A percentile compares a stretch with the other conserved stretches of the same genome.
These are phyloP conservation scores for Xylariales sp. DNA, from an alignment of 2,329 filamentous ascomycete genomes.

Conservation along the genomic window DNA sequence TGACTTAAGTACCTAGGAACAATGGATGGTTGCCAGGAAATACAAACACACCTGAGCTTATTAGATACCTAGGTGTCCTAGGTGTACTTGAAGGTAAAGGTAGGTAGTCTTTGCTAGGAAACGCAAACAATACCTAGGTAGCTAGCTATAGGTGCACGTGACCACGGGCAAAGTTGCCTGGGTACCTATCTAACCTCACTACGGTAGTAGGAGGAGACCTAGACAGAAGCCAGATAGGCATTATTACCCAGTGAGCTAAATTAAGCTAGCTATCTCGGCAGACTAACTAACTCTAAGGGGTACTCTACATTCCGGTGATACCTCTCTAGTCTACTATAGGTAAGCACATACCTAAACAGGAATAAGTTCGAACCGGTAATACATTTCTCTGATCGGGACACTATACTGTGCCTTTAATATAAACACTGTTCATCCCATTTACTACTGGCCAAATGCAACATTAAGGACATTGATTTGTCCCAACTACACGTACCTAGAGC, in stretches of 20 bases:
- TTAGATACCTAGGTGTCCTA: no score
- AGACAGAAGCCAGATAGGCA: no score
- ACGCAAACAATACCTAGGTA: slow-evolving; percentile 1
- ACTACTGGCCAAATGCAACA: slow-evolving; percentile 25
- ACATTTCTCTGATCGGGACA: background rate
- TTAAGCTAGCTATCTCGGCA: no score
- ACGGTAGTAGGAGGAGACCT: no score
- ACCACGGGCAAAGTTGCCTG: slow-evolving; percentile 15
- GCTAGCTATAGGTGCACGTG: slow-evolving; percentile 33
- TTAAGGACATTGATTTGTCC: slow-evolving; percentile 14
- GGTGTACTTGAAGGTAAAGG: no score
- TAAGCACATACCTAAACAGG: no score
- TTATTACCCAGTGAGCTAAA: no score
- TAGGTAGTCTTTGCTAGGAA: background rate
- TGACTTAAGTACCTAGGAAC: background rate
- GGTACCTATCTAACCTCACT: no score
- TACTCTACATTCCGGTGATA: no score
- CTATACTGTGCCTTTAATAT: slow-evolving; percentile 11
- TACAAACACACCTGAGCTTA: no score
- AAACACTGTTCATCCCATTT: slow-evolving; percentile 15
- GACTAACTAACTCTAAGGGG: no score
- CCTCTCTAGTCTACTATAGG: no score
- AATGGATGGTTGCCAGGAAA: slow-evolving; percentile 7
- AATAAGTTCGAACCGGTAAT: background rate
- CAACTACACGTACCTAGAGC: slow-evolving; percentile 2